These are phyloP conservation scores for Gynostemma pentaphyllum DNA, from an alignment of 306 rosid species.

Conservation along the genomic window DNA sequence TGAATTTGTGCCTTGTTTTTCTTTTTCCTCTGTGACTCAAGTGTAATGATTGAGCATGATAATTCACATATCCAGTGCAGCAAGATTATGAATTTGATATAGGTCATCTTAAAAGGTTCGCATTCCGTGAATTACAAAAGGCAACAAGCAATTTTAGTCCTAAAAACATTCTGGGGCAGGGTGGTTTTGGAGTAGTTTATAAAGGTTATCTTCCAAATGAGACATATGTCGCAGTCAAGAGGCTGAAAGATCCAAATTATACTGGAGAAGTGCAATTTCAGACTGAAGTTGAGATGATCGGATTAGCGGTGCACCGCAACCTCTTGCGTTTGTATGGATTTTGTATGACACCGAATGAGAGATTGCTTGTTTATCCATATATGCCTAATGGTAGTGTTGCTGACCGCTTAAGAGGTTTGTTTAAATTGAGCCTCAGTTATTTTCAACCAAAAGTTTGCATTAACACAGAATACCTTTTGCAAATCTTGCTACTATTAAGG, in stretches of 20 bases:
- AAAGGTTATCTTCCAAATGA: slow-evolving; percentile 84
- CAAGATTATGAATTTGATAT: slow-evolving; percentile 81
- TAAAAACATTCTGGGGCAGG: slow-evolving; percentile 77
- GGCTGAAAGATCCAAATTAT: slow-evolving; percentile 88
- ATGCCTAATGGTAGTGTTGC: slow-evolving; percentile 98
- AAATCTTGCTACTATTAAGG: not conserved
- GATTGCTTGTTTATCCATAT: slow-evolving; percentile 85
- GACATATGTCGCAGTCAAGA: slow-evolving; percentile 79
- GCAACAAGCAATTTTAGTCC: slow-evolving; percentile 77
- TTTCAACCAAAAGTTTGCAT: not conserved
- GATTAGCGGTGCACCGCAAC: slow-evolving; percentile 91
- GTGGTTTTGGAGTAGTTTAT: slow-evolving; percentile 92
- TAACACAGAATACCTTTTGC: not conserved
- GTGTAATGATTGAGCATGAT: not conserved
- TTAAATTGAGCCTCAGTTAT: not conserved
- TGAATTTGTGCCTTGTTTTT: slow-evolving; percentile 4
- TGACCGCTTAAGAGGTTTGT: slow-evolving; percentile 92
- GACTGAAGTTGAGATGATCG: slow-evolving; percentile 97
- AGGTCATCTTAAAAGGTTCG: slow-evolving; percentile 75
- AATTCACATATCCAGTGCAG: slow-evolving; percentile 55
- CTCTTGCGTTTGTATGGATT: slow-evolving; percentile 77
- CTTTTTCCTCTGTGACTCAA: not conserved
- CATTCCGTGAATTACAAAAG: slow-evolving; percentile 75
- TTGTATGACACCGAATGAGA: slow-evolving; percentile 80
- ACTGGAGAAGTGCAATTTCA: slow-evolving; percentile 98